phyloP scores from a whole-genome alignment of 768 basidiomycete genomes.

The Hydnum rufescens region DNA sequence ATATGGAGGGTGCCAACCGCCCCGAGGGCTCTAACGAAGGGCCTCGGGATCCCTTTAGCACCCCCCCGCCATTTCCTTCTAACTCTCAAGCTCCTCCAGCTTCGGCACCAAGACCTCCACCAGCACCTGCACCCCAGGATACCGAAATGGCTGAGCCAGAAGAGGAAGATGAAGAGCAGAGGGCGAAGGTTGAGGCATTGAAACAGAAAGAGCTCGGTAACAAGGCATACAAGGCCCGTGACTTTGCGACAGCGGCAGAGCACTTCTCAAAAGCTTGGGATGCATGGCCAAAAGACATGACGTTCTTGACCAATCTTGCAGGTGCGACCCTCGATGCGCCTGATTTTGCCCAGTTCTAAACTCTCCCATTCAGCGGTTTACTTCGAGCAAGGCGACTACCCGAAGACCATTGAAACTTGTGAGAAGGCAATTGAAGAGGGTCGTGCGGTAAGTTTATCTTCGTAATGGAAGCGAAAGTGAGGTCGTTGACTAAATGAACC shows the following conservation, averaged over 20 bases:
- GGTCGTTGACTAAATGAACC: not conserved
- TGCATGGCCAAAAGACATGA: conserved; percentile 77
- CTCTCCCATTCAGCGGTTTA: conserved; percentile 43
- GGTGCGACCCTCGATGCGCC: conserved; percentile 25
- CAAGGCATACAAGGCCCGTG: conserved; percentile 69
- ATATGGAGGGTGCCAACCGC: conserved; percentile 69
- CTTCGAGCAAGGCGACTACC: conserved; percentile 84
- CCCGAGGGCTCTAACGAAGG: conserved; percentile 70
- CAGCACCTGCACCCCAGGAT: conserved; percentile 24
- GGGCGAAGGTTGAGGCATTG: conserved; percentile 58
- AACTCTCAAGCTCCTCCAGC: conserved; percentile 20
- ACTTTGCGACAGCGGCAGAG: conserved; percentile 56
- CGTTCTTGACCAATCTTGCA: conserved; percentile 79
- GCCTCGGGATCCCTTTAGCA: conserved; percentile 27
- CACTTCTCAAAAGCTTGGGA: conserved; percentile 85
- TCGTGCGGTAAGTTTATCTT: conserved; percentile 38
- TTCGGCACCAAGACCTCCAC: conserved; percentile 18
- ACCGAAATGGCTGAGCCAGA: conserved; percentile 35
- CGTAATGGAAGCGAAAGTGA: too few species aligned
- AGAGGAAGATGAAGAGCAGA: conserved; percentile 47
- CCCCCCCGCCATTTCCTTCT: conserved; percentile 20
- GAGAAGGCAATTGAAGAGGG: conserved; percentile 96
- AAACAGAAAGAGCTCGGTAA: conserved; percentile 60
- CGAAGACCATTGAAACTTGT: conserved; percentile 76
- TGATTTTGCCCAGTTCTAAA: too few species aligned